phyloP scores from a whole-genome alignment of 495 filamentous ascomycete genomes.

The Annulohypoxylon bovei region DNA sequence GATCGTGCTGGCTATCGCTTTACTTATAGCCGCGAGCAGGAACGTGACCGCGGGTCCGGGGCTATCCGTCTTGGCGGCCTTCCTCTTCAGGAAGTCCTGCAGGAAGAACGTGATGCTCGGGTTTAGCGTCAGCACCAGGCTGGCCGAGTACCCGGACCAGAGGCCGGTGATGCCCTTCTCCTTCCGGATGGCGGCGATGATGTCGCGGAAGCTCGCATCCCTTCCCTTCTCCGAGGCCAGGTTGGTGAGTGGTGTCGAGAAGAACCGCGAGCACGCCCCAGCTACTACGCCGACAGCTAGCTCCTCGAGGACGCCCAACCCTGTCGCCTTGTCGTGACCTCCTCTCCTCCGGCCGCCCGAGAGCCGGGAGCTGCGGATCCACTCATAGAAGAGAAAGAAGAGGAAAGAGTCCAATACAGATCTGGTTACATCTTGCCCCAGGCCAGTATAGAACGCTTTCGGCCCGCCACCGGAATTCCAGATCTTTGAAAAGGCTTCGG shows the following conservation, averaged over 20 bases:
- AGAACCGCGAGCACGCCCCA: slow-evolving; percentile 77
- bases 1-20: slow-evolving; percentile 78
- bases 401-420: slow-evolving; percentile 80
- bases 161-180: slow-evolving; percentile 82
- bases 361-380: slow-evolving; percentile 68
- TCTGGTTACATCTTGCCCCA: slow-evolving; percentile 76
- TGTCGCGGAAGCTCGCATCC: slow-evolving; percentile 63
- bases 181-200: slow-evolving; percentile 68
- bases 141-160: slow-evolving; percentile 91
- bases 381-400: slow-evolving; percentile 81
- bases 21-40: slow-evolving; percentile 81
- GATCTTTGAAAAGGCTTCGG: slow-evolving; percentile 77
- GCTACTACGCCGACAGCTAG: slow-evolving; percentile 80
- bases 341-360: slow-evolving; percentile 32
- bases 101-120: slow-evolving; percentile 88
- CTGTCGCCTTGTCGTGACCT: slow-evolving; percentile 51
- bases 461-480: slow-evolving; percentile 75
- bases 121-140: slow-evolving; percentile 83
- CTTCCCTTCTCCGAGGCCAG: slow-evolving; percentile 87
- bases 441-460: slow-evolving; percentile 77
- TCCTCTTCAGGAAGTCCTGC: slow-evolving; percentile 73
- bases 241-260: slow-evolving; percentile 85
- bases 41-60: slow-evolving; percentile 62
- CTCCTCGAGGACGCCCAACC: slow-evolving; percentile 75
- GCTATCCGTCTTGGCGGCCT: slow-evolving; percentile 62